These are phyloP conservation scores for Paramecium bursaria DNA, from an alignment of 73 alveolate genomes.

Conservation along the genomic window DNA sequence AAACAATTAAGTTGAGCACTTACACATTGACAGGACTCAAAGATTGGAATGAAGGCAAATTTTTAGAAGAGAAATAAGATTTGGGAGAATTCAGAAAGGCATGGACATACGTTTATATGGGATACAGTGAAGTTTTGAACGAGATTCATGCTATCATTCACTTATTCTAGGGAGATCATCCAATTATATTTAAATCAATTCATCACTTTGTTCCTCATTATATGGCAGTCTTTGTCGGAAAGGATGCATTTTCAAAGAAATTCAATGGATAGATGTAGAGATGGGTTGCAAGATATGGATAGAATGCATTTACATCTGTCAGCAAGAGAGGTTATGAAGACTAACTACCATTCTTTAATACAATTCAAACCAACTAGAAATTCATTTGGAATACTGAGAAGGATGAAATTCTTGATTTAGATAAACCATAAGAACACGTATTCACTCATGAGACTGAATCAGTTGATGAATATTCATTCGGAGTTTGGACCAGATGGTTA, in stretches of 20 bases:
- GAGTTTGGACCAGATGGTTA: conserved; percentile 60
- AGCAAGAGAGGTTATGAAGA: conserved; percentile 46
- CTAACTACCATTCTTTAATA: not conserved
- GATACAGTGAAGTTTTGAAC: conserved; percentile 18
- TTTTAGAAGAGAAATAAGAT: conserved; percentile 12
- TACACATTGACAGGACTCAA: conserved; percentile 20
- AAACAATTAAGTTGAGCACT: not conserved
- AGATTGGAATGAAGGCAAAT: conserved; percentile 44
- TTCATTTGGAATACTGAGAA: conserved; percentile 12
- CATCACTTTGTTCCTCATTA: conserved; percentile 47
- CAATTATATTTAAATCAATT: conserved; percentile 13
- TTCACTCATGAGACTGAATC: conserved; percentile 23
- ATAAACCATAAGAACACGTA: not conserved
- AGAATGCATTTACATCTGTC: not conserved
- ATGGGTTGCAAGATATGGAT: conserved; percentile 43
- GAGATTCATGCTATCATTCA: conserved; percentile 33
- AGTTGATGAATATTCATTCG: conserved; percentile 45
- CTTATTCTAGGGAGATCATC: conserved; percentile 30
- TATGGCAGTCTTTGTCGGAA: conserved; percentile 12
- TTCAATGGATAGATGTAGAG: conserved; percentile 9
- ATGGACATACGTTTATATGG: conserved; percentile 40
- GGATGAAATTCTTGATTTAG: not conserved
- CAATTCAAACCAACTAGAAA: not conserved
- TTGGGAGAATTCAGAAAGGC: conserved; percentile 18
- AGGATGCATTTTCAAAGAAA: conserved; percentile 32